Evolutionary conservation across 371 early-diverging fungal species (phyloP), one percentile per base, ranked within the genome.

Genomic region (Mucor mucedo): DNA sequence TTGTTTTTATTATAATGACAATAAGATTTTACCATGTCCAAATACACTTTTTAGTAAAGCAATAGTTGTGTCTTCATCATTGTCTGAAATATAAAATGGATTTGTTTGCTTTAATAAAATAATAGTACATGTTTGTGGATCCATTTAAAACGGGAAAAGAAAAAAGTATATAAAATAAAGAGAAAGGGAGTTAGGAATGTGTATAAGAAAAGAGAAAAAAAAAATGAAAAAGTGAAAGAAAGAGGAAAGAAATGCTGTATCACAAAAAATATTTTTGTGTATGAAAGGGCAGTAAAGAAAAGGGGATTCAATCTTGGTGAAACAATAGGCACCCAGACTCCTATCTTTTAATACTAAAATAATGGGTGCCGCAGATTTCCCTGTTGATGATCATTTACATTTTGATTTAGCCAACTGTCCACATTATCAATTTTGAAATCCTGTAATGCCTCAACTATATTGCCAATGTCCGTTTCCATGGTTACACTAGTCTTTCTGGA

Each of bases 61-160:
- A 29, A 53, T n/a, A 21, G 59, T 62, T 16, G 13, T 14, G 11
- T 62, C 63, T 50, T 63, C 13, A 14, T 63, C 55, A 44, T 66
- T 61, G 48, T 65, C 60, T 45, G 27, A 13, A 47, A 68, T 53
- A 52, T 63, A 49, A 55, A 58, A 62, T 16, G 68, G 63, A 49
- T 54, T 59, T 30, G 54, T 49, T 63, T 58, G 68, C 13, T 68
- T 62, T 28, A 68, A 55, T 54, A 68, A 48, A 55, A 63, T 58
- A 40, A 52, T 40, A 47, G 68, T 66, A 60, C 62, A 66, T 66
- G 69, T 44, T 63, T 50, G 52, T 59, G 60, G 60, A 40, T 63
- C 60, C 60, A 64, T 69, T 49, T 49, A 7, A 27, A 29, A 32
- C 11, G 29, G 38, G 33, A 33, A 58, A 38, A 44, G 42, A 44